Conservation (phyloP, 2,329 filamentous ascomycete species). For the Daldinia eschscholtzii region DNA sequence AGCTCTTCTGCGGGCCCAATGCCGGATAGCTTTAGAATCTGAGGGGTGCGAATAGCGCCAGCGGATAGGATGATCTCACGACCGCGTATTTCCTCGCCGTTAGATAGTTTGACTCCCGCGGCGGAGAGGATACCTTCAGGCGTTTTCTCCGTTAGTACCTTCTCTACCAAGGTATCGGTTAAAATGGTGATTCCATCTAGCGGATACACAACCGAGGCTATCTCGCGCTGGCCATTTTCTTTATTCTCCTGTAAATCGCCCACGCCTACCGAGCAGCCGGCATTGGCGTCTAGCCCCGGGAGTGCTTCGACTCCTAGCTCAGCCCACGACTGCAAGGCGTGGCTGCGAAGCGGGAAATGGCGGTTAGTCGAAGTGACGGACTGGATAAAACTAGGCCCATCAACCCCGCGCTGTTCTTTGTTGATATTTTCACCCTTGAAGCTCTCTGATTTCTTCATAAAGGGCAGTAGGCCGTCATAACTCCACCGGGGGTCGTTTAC, state of each 20-base stretch:
- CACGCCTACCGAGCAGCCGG: constrained; percentile 47
- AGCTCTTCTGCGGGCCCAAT: constrained; percentile 49
- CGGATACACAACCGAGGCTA: constrained; percentile 33
- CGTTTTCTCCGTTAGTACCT: constrained; percentile 24
- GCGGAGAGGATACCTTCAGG: constrained; percentile 2
- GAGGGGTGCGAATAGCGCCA: constrained; percentile 48
- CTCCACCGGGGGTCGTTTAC: constrained; percentile 55
- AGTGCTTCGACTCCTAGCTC: constrained; percentile 47
- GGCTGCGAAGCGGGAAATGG: constrained; percentile 52
- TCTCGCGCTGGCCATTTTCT: constrained; percentile 32
- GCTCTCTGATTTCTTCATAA: constrained; percentile 53
- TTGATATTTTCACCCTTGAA: constrained; percentile 41
- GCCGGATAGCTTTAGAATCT: constrained; percentile 51
- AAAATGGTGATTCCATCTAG: constrained; percentile 20
- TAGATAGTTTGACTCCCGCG: constrained; percentile 27
- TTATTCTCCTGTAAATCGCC: constrained; percentile 39
- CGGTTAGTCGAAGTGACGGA: constrained; percentile 47
- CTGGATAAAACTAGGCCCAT: constrained; percentile 46
- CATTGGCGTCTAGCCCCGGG: constrained; percentile 36
- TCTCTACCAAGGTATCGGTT: constrained; percentile 38
- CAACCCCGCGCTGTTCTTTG: constrained; percentile 44
- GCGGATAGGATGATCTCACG: constrained; percentile 49
- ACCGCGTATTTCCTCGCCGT: constrained; percentile 45
- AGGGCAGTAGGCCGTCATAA: constrained; percentile 57
- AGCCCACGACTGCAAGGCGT: constrained; percentile 50